A percentile compares a stretch with the other conserved stretches of the same genome.
These are phyloP conservation scores for Sporothrix pseudoabietina DNA, from an alignment of 2,329 filamentous ascomycete genomes.

Conservation along the genomic window DNA sequence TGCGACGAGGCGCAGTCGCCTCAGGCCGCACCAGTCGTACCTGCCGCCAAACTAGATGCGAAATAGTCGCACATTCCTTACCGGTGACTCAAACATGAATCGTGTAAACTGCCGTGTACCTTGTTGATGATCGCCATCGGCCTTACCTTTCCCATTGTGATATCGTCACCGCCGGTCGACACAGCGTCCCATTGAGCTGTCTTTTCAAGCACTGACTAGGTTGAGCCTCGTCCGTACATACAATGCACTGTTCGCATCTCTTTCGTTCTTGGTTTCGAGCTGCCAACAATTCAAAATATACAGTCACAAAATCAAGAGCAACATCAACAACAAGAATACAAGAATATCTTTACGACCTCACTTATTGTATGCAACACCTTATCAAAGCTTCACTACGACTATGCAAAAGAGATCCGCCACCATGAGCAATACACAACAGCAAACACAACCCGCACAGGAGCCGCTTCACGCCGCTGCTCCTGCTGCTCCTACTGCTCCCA, in stretches of 20 bases:
- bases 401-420: neutral
- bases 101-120: neutral
- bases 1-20: conserved; percentile 4
- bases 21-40: conserved; percentile 1
- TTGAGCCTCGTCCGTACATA: neutral
- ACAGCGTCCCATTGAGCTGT: neutral
- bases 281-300: neutral
- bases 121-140: neutral
- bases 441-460: neutral
- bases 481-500: neutral
- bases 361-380: neutral
- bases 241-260: neutral
- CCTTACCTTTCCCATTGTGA: neutral
- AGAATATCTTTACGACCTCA: neutral
- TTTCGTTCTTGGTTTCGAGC: neutral
- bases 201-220: neutral
- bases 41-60: neutral
- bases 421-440: conserved; percentile 15
- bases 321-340: neutral
- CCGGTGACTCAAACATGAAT: neutral
- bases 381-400: neutral
- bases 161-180: neutral
- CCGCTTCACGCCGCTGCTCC: neutral
- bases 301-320: neutral
- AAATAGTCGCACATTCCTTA: neutral